A percentile compares a stretch with the other conserved stretches of the same genome.
Evolutionary conservation across 1,284 basidiomycete genomes (phyloP).

Genomic region (Polyporus tsugae): DNA sequence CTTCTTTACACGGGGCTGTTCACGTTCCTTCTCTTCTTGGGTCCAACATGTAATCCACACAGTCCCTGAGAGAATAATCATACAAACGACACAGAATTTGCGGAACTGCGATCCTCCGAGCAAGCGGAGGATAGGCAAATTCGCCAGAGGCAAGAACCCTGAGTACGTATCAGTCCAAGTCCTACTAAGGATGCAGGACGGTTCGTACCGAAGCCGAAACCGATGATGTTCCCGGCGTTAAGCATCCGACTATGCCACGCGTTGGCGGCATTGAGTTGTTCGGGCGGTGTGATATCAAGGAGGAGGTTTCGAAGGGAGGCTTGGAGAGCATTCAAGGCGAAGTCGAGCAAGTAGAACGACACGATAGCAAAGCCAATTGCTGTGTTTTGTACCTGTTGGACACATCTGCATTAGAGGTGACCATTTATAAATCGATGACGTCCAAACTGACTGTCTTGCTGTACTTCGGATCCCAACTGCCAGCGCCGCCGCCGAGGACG

Average conservation of each 20-base stretch:
- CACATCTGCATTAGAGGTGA: not conserved
- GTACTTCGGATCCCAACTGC: slow-evolving; percentile 90
- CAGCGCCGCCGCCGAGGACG: slow-evolving; percentile 77
- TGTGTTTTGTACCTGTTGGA: slow-evolving; percentile 66
- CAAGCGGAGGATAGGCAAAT: slow-evolving; percentile 76
- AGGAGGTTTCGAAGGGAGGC: slow-evolving; percentile 92
- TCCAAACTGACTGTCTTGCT: slow-evolving; percentile 58
- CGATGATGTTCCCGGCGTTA: slow-evolving; percentile 94
- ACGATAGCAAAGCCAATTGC: slow-evolving; percentile 90
- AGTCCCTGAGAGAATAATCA: slow-evolving; percentile 80
- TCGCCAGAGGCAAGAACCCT: slow-evolving; percentile 88
- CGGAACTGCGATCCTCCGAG: slow-evolving; percentile 96
- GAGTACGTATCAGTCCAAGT: slow-evolving; percentile 16
- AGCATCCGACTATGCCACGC: slow-evolving; percentile 99
- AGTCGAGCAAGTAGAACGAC: slow-evolving; percentile 94
- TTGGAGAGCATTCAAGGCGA: slow-evolving; percentile 94
- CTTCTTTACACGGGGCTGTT: slow-evolving; percentile 51
- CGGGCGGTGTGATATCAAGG: slow-evolving; percentile 87
- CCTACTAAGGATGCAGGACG: not conserved
- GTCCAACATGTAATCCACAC: slow-evolving; percentile 89
- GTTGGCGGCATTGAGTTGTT: slow-evolving; percentile 91
- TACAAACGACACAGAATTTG: slow-evolving; percentile 91
- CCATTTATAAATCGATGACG: not conserved
- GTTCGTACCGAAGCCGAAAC: slow-evolving; percentile 82
- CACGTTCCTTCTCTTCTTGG: slow-evolving; percentile 79